These are phyloP conservation scores for Madurella mycetomatis DNA, from an alignment of 2,329 filamentous ascomycete genomes.

Conservation along the genomic window DNA sequence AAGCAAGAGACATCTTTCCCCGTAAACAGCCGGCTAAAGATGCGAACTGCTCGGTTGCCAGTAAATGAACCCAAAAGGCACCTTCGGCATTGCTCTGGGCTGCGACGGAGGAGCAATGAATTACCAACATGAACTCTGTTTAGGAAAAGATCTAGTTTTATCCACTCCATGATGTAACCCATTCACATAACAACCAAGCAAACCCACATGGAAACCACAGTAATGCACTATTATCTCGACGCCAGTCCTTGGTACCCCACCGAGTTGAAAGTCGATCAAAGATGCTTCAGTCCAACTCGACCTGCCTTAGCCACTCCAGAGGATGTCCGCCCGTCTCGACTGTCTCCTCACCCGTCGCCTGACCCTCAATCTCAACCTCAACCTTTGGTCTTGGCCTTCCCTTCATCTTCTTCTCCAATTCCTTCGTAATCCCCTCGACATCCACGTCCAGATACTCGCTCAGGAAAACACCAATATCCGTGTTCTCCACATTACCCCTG, in stretches of 20 bases:
- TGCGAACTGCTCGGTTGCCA: too few relatives aligned
- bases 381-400: slow-evolving; percentile 1
- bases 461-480: slow-evolving; percentile 80
- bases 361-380: slow-evolving; percentile 2
- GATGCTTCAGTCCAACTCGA: not conserved
- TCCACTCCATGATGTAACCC: too few relatives aligned
- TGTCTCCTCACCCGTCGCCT: slow-evolving; percentile 5
- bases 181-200: too few relatives aligned
- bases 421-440: slow-evolving; percentile 69
- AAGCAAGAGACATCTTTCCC: too few relatives aligned
- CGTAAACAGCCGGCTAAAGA: too few relatives aligned
- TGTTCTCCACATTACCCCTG: slow-evolving; percentile 90
- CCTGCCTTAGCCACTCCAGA: slow-evolving; percentile 3
- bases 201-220: too few relatives aligned
- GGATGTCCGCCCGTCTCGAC: slow-evolving; percentile 5
- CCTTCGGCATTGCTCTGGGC: too few relatives aligned
- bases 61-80: too few relatives aligned
- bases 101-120: too few relatives aligned
- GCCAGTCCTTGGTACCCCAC: not conserved
- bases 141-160: too few relatives aligned
- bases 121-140: too few relatives aligned
- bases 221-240: not conserved
- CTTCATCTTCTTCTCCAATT: slow-evolving; percentile 58
- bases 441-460: slow-evolving; percentile 74
- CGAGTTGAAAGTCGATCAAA: not conserved